Percentiles rank a stretch among this genome's conserved stretches.
Evolutionary conservation across 768 basidiomycete genomes (phyloP).

Genomic region (Jaapia argillacea): DNA sequence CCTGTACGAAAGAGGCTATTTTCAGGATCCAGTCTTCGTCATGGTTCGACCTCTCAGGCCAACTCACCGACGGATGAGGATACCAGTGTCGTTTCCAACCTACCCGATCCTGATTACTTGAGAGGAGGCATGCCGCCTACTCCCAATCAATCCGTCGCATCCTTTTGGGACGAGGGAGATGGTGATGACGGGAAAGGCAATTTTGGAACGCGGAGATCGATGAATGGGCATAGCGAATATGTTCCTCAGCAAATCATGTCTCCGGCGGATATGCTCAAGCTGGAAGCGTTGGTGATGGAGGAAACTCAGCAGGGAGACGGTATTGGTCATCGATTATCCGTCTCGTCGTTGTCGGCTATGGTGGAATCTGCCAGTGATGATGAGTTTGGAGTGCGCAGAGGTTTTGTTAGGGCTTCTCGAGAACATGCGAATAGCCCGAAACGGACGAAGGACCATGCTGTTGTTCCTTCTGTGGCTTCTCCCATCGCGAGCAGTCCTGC

Average conservation of each 20-base stretch:
- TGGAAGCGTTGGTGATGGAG: constrained; percentile 30
- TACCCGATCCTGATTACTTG: constrained; percentile 12
- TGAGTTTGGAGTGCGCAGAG: too few species aligned
- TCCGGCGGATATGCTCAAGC: constrained; percentile 49
- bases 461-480: too few species aligned
- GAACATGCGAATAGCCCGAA: too few species aligned
- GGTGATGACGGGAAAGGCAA: constrained; percentile 26
- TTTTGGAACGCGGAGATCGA: too few species aligned
- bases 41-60: constrained; percentile 37
- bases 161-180: constrained; percentile 40
- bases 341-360: too few species aligned
- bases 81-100: constrained; percentile 47
- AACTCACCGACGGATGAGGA: constrained; percentile 33
- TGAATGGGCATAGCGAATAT: constrained; percentile 30
- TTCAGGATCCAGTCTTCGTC: constrained; percentile 42
- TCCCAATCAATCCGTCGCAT: constrained; percentile 17
- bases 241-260: constrained; percentile 59
- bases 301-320: too few species aligned
- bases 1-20: constrained; percentile 49
- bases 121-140: not conserved
- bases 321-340: too few species aligned
- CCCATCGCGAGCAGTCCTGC: too few species aligned
- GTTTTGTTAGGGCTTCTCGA: too few species aligned
- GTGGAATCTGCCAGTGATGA: too few species aligned
- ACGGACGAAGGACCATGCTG: too few species aligned